Base-by-base conservation (phyloP, 352 stramenopile genomes). In the Phytophthora nicotianae region DNA sequence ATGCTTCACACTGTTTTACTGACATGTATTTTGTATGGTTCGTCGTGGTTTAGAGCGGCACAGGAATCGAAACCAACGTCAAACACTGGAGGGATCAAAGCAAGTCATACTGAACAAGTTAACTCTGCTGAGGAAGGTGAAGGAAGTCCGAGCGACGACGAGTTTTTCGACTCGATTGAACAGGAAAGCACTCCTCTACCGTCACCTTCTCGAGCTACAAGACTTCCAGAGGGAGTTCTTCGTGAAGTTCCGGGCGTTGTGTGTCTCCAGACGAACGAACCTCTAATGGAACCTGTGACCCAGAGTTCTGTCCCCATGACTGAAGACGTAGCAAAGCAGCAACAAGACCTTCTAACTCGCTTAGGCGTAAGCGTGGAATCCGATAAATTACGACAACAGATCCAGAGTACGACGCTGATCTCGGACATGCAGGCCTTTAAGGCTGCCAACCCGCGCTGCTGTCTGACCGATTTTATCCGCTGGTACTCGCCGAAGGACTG, bases 371-470 rank as follows among this genome's bases (percentile, higher is more conserved):
- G 70, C 21, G 53, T 76, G 7, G 82, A 93, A 29, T 92, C 81
- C 0, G 78, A 84, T 9, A 79, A 85, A 49, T 61, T 92, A 14
- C 77, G 86, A 0, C 86, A 92, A 47, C 81, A 92, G 42, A 79
- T 95, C 23, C 83, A 93, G 56, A 93, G 82, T 51, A 77, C 75
- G 16, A 68, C 79, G 14, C 54, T 95, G 27, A 62, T 95, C 0
- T 93, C 86, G 4, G 86, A 93, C 42, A 95, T 95, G 86, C 83
- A 93, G 72, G 81, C 86, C 0, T 95, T 95, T 52, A 95, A 95
- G 57, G 86, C 86, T 41, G 82, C 86, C 7, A 95, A 95, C 33
- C 80, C 83, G 14, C 69, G 66, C 2, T 70, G 67, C 17, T 91
- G 75, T 27, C 65, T 95, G 4, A 79, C 79, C 5, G 86, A 95